These are phyloP conservation scores for sunflower (Helianthus annuus) DNA, from an alignment of 129 eudicot species.

Conservation along the genomic window HanXRQr2.0-SUNRISE NC_035444.2:18114581-18115080, in stretches of 20 bases:
- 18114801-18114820: slow-evolving; percentile 99
- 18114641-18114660: background rate
- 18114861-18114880: slow-evolving; percentile 11
- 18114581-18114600: background rate
- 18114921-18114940: background rate
- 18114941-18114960: background rate
- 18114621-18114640: background rate
- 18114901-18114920: background rate
- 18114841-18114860: slow-evolving; percentile 54
- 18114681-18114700: background rate
- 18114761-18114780: slow-evolving; percentile 93
- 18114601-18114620: background rate
- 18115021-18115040: background rate
- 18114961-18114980: background rate
- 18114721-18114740: slow-evolving; percentile 94
- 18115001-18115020: background rate
- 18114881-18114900: background rate
- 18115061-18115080: background rate
- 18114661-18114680: background rate
- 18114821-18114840: slow-evolving; percentile 99
- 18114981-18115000: background rate
- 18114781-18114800: slow-evolving; percentile 94
- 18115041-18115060: background rate
- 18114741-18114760: slow-evolving; percentile 98
- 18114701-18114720: slow-evolving; percentile 51